These are phyloP conservation scores for Ligustrum vulgare DNA, from an alignment of 257 asterid genomes.

Conservation along the genomic window DNA sequence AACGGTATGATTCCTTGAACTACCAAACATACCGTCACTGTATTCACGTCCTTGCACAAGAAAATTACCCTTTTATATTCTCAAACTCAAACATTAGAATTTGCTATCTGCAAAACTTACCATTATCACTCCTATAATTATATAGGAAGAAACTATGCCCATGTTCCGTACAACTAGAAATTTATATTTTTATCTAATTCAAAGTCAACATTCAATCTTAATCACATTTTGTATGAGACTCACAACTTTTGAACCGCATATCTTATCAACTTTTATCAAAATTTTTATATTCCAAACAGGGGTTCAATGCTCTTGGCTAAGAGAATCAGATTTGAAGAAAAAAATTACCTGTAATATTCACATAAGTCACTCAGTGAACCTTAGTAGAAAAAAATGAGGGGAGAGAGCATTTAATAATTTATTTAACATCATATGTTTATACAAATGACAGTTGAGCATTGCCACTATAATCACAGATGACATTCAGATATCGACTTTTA, in stretches of 20 bases:
- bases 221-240: too few relatives aligned
- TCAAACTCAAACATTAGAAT: too few relatives aligned
- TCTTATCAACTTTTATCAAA: too few relatives aligned
- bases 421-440: constrained; percentile 30
- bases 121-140: background rate
- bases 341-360: background rate
- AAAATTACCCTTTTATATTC: too few relatives aligned
- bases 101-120: background rate
- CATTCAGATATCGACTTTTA: constrained; percentile 20
- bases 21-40: background rate
- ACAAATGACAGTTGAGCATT: constrained; percentile 5
- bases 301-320: background rate
- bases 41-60: background rate
- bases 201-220: too few relatives aligned
- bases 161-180: too few relatives aligned
- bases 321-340: background rate
- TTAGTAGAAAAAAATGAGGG: constrained; percentile 13
- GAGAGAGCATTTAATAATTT: constrained; percentile 20
- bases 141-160: too few relatives aligned
- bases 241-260: too few relatives aligned
- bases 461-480: background rate
- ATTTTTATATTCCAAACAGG: too few relatives aligned
- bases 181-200: too few relatives aligned
- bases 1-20: too few relatives aligned
- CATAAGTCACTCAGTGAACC: constrained; percentile 14